Evolutionary conservation across 2,329 filamentous ascomycete species (phyloP).

Genomic region (Trichoderma semiorbis): DNA sequence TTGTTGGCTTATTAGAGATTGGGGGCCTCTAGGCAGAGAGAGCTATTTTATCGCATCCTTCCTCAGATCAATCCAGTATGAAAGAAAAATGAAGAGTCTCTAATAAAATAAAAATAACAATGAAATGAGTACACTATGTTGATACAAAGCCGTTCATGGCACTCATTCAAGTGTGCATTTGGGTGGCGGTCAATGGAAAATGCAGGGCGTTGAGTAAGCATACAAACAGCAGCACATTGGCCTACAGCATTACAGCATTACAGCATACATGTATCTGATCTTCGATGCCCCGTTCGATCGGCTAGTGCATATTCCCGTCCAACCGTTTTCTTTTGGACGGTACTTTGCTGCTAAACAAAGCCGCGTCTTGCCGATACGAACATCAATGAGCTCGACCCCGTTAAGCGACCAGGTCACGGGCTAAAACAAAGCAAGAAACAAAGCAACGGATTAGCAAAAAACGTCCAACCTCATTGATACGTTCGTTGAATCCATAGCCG

Average conservation of each 20-base stretch:
- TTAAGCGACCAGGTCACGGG: neutral
- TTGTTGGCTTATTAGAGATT: neutral
- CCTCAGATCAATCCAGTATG: neutral
- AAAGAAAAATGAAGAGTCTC: neutral
- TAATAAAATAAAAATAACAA: neutral
- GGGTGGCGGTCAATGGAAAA: neutral
- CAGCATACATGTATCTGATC: neutral
- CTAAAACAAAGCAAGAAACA: neutral
- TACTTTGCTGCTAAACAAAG: neutral
- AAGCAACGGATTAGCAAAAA: neutral
- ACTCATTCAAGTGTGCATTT: neutral
- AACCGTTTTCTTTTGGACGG: neutral
- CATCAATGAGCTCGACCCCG: neutral
- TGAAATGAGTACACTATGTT: neutral
- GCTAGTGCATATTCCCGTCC: neutral
- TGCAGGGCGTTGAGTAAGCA: neutral
- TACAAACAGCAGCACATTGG: neutral
- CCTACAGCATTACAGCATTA: neutral
- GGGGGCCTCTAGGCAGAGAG: neutral
- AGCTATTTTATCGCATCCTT: neutral
- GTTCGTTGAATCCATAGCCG: neutral
- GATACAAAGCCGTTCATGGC: neutral
- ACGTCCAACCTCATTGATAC: neutral
- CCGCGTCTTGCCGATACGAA: neutral
- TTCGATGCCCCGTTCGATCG: neutral